Base-by-base conservation (phyloP, 768 basidiomycete genomes). In the Suillus occidentalis region DNA sequence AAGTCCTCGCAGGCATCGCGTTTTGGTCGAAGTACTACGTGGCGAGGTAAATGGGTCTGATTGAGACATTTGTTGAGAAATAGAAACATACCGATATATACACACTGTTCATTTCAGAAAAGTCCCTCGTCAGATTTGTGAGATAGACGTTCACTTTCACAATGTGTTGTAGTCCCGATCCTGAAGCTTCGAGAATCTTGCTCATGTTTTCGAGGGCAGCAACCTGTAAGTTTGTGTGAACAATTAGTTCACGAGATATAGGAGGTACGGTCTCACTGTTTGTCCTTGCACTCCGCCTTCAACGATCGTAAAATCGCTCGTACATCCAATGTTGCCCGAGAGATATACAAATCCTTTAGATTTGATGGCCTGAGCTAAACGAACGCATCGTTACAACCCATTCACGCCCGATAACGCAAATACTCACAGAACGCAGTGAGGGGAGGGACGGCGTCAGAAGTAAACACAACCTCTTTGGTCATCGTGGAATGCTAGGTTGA, bases 1-100 rank as follows among this genome's bases (percentile, higher is more conserved):
- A 87, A 28, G 87, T 87, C 50, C 87, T 79, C 6, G 86, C 85
- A 16, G 86, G 87, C 65, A 84, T 75, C 25, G 73, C 77, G 14
- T 75, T 74, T 60, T 72, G 72, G 25, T 78, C 71, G 65, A 87
- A 86, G 69, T 83, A 86, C 86, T 87, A 57, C 25, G 8, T 55
- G 53, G 7, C 20, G 7, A 43, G 45, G 36, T 34, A 37, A 36
- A 37, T 63, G 36, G 20, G 18, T 63, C 5, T 25, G 20, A 8
- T 5, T 22, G 5, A 18, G 49, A 63, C 13, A 10, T 58, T 8
- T 3, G 20, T 25, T n/a, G 20, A 34, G 4, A 22, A 53, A 22
- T 9, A n/a, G 37, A 53, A 9, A 37, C 71, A 6, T 39, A 79
- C 82, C 72, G 76, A 63, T 3, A 50, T 12, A 68, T 83, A 83